Conservation (phyloP, 1,139 yeast species). For the Taiozyma sp. region DNA sequence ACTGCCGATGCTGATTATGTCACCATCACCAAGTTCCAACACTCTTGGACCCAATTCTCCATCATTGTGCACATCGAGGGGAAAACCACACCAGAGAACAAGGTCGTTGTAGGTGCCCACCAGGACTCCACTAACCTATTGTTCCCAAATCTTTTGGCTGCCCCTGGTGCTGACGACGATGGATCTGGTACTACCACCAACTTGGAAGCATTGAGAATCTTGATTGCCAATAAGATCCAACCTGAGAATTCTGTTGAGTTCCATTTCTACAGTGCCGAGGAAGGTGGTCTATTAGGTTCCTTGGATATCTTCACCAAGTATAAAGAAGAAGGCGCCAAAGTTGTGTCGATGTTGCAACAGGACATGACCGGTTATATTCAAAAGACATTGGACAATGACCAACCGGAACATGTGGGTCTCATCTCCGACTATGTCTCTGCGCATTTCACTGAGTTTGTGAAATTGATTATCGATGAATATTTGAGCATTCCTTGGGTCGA, state of each 20-base stretch:
- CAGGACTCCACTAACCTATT: slow-evolving; percentile 78
- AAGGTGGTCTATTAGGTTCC: slow-evolving; percentile 87
- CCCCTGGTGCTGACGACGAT: slow-evolving; percentile 97
- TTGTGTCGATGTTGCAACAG: slow-evolving; percentile 84
- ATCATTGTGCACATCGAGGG: slow-evolving; percentile 41
- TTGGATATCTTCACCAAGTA: slow-evolving; percentile 66
- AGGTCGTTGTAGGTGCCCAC: slow-evolving; percentile 83
- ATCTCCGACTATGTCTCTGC: slow-evolving; percentile 68
- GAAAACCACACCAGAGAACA: slow-evolving; percentile 34
- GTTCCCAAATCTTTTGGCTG: slow-evolving; percentile 61
- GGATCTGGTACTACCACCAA: slow-evolving; percentile 84
- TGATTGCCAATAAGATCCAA: slow-evolving; percentile 40
- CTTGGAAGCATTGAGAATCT: slow-evolving; percentile 66
- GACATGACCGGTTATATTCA: slow-evolving; percentile 91
- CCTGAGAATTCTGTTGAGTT: slow-evolving; percentile 80
- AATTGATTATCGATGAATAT: slow-evolving; percentile 53
- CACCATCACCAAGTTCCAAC: slow-evolving; percentile 37
- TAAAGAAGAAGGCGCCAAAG: slow-evolving; percentile 39
- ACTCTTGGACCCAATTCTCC: slow-evolving; percentile 56
- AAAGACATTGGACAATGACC: slow-evolving; percentile 46
- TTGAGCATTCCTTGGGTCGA: slow-evolving; percentile 65
- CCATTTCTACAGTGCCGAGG: slow-evolving; percentile 95
- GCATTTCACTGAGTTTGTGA: slow-evolving; percentile 55
- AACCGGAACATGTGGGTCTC: slow-evolving; percentile 73
- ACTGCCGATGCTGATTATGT: slow-evolving; percentile 29